Percentiles rank a stretch among this genome's conserved stretches.
Conservation (phyloP, 176 grass and related monocot species). For the Cocos nucifera region DNA sequence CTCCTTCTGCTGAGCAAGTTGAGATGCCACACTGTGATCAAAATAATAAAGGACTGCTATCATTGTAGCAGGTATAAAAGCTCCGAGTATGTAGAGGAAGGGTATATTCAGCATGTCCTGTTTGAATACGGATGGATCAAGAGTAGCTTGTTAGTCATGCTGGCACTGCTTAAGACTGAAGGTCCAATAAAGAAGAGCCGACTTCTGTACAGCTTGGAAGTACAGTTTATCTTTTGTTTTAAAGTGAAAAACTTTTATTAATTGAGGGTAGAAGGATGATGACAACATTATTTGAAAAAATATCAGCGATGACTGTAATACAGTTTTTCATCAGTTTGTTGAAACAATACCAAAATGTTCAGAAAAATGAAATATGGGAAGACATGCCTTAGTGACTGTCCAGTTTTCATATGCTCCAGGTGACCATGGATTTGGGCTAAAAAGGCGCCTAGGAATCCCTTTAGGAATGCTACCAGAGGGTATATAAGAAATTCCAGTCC, state of each 20-base stretch:
- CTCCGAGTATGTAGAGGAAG: conserved; percentile 78
- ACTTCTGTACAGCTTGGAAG: too few species aligned
- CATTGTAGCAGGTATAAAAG: conserved; percentile 98
- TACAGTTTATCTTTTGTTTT: too few species aligned
- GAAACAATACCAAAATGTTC: neutral
- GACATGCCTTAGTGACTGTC: conserved; percentile 70
- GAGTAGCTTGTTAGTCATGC: too few species aligned
- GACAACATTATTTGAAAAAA: too few species aligned
- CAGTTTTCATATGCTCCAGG: conserved; percentile 94
- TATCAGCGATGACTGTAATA: too few species aligned
- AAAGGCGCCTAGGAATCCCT: conserved; percentile 85
- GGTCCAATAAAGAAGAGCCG: too few species aligned
- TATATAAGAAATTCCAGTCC: conserved; percentile 95
- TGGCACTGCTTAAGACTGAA: too few species aligned
- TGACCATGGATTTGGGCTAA: conserved; percentile 98
- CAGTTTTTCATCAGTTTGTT: too few species aligned
- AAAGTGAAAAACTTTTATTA: too few species aligned
- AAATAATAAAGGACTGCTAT: conserved; percentile 98
- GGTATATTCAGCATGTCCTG: conserved; percentile 94
- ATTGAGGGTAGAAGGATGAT: too few species aligned
- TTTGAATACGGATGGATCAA: neutral
- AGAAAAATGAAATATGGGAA: neutral
- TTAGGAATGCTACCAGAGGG: conserved; percentile 56
- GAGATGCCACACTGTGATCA: conserved; percentile 96
- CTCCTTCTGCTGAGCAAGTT: conserved; percentile 91